Evolutionary conservation across 2,329 filamentous ascomycete species (phyloP), one percentile per base, ranked within the genome.

Genomic region (Exophiala oligosperma): DNA sequence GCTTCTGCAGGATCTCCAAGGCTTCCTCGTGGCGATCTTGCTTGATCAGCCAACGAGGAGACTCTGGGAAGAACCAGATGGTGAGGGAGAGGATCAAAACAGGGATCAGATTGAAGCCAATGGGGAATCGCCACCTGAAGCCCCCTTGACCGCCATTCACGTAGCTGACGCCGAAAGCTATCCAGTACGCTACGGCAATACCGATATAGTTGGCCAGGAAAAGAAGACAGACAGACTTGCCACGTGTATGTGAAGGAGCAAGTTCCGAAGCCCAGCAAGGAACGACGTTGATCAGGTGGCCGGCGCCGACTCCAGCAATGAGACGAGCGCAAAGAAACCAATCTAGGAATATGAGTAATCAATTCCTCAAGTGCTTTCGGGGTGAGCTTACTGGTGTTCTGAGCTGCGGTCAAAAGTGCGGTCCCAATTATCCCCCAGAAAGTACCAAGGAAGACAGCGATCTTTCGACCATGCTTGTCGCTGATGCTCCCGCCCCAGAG

Each of bases 141-240:
- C 9, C 40, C 17, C 40, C 40, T 26, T 43, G 49, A 29, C n/a
- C 57, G 43, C 41, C 49, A 12, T 64, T 51, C 35, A 52, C 56
- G 49, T 56, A 66, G 29, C 59, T 65, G 14, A 49, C 59, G 44
- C 53, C 67, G 59, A 69, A 67, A 46, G 63, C 66, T 38, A 71
- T 59, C 69, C 68, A 71, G 37, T 64, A 69, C 11, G 64, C 60
- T 26, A 68, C 52, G 7, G 63, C 63, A 26, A 72, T 69, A 52
- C 70, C 70, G 35, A 65, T 64, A 57, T 68, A 71, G 56, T 71
- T 72, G 43, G 62, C 57, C 32, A 67, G 54, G 49, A 65, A 69
- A 28, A 61, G 62, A n/a, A 67, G 43, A n/a, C 59, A 62, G 50
- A 68, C 61, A 23, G 59, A 63, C 28, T 62, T 52, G 32, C 65